A percentile compares a stretch with the other conserved stretches of the same genome.
Evolutionary conservation across 2,329 filamentous ascomycete genomes (phyloP).

Genomic region (Aaosphaeria arxii): DNA sequence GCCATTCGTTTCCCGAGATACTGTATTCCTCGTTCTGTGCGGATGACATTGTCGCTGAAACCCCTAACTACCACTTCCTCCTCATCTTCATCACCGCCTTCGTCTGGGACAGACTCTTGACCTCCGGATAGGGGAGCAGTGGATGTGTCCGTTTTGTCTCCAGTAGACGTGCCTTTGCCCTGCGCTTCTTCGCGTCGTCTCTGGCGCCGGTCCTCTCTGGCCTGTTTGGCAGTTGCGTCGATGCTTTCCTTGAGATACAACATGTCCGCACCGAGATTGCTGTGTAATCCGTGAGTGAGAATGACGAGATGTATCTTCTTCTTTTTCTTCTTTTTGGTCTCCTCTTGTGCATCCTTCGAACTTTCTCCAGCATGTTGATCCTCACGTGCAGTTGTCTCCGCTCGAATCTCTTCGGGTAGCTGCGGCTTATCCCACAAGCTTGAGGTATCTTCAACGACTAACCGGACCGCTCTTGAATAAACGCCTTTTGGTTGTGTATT

Average conservation of each 20-base stretch:
- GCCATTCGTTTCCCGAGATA: constrained; percentile 93
- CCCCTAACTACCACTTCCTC: constrained; percentile 87
- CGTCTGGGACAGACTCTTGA: constrained; percentile 38
- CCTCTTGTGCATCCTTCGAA: constrained; percentile 5
- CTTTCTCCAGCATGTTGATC: constrained; percentile 14
- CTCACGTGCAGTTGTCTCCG: constrained; percentile 21
- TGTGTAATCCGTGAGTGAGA: constrained; percentile 90
- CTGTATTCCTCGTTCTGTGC: constrained; percentile 93
- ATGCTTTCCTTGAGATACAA: constrained; percentile 96
- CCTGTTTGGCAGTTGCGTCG: constrained; percentile 74
- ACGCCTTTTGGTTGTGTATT: constrained; percentile 69
- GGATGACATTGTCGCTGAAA: constrained; percentile 83
- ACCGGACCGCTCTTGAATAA: constrained; percentile 74
- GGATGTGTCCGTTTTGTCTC: constrained; percentile 20
- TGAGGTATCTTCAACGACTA: constrained; percentile 84
- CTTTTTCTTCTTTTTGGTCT: constrained; percentile 48
- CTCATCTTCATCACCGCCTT: constrained; percentile 64
- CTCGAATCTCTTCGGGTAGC: constrained; percentile 53
- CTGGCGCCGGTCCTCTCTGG: constrained; percentile 65
- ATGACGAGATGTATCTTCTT: constrained; percentile 89
- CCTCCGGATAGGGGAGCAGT: constrained; percentile 50
- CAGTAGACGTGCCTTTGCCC: constrained; percentile 1
- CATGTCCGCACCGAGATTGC: constrained; percentile 95
- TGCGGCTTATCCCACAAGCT: constrained; percentile 90
- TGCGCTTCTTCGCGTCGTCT: constrained; percentile 43